Percentiles rank a stretch among this genome's conserved stretches.
Conservation (phyloP, 371 early-diverging fungal genomes). For the Lichtheimia hyalospora region DNA sequence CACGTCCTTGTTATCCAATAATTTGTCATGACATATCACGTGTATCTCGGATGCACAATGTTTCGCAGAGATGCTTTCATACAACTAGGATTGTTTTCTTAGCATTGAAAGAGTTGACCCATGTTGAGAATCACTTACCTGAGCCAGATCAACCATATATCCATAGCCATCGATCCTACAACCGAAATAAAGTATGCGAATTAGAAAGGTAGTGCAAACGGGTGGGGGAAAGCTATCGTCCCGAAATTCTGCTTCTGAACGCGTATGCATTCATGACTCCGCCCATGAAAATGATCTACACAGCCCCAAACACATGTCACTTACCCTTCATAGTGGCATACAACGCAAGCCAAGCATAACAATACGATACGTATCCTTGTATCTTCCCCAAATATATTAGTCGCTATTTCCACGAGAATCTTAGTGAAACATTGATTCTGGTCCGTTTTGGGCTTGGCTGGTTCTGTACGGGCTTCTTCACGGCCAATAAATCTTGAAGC, state of each 20-base stretch:
- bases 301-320: not conserved
- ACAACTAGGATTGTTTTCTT: not conserved
- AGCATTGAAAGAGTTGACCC: no score
- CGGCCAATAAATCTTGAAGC: slow-evolving; percentile 15
- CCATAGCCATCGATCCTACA: no score
- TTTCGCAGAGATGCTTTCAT: not conserved
- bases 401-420: slow-evolving; percentile 20
- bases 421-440: slow-evolving; percentile 14
- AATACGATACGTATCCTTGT: slow-evolving; percentile 16
- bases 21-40: slow-evolving; percentile 3
- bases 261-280: no score
- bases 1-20: not conserved
- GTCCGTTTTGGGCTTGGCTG: slow-evolving; percentile 15
- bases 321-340: slow-evolving; percentile 16
- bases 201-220: no score
- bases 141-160: no score
- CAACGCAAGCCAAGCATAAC: slow-evolving; percentile 11
- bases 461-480: slow-evolving; percentile 21
- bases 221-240: no score
- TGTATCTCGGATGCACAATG: slow-evolving; percentile 1
- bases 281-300: no score
- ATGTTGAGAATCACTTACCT: no score
- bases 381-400: slow-evolving; percentile 21
- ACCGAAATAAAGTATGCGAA: no score
- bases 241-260: no score